Evolutionary conservation across 2,329 filamentous ascomycete species (phyloP).

Genomic region (Aspergillus sclerotialis): DNA sequence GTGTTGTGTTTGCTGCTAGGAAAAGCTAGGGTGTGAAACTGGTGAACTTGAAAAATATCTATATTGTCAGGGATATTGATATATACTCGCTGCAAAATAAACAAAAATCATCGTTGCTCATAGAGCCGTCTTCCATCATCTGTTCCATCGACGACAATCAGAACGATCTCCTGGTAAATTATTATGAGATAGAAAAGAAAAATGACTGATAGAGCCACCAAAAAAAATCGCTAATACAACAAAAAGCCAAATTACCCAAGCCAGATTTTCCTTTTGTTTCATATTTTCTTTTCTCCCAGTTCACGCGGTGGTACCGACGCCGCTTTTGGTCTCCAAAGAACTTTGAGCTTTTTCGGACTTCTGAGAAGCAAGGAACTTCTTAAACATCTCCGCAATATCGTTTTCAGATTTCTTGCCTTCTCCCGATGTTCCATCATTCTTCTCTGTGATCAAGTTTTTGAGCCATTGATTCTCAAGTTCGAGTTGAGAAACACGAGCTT

Average conservation of each 20-base stretch:
- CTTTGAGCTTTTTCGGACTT: constrained; percentile 20
- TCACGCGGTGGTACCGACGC: constrained; percentile 21
- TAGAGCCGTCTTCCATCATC: not conserved
- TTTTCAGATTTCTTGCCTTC: constrained; percentile 39
- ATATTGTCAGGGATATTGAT: not conserved
- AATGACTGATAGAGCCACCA: not conserved
- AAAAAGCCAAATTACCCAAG: not conserved
- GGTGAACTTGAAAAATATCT: no score
- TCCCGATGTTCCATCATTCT: constrained; percentile 47
- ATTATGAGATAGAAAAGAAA: not conserved
- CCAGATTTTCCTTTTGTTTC: no score
- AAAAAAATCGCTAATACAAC: not conserved
- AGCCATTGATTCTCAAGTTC: constrained; percentile 79
- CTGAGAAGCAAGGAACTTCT: constrained; percentile 32
- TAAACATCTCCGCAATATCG: constrained; percentile 35
- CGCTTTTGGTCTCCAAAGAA: constrained; percentile 25
- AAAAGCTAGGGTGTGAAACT: constrained; percentile 1
- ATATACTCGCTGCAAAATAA: not conserved
- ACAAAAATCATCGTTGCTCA: not conserved
- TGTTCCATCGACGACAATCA: no score
- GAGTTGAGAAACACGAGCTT: constrained; percentile 65
- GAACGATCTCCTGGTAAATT: not conserved
- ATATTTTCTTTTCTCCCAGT: constrained; percentile 10
- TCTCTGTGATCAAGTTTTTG: constrained; percentile 72
- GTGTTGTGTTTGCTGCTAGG: constrained; percentile 35